These are phyloP conservation scores for Penicillium janthinellum DNA, from an alignment of 2,329 filamentous ascomycete species.

Conservation along the genomic window DNA sequence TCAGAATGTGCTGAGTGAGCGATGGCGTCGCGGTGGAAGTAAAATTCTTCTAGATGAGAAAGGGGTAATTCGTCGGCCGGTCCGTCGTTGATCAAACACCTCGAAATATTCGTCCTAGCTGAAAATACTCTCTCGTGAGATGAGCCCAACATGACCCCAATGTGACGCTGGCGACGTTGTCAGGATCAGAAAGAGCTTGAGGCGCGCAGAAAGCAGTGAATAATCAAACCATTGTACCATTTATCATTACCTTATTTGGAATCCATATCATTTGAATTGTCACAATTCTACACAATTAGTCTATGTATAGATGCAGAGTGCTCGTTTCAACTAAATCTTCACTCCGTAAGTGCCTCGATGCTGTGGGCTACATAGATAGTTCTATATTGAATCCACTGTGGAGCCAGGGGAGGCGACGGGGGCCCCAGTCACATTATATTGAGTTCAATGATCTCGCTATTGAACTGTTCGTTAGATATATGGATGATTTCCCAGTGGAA, in stretches of 20 bases:
- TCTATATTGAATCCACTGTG: background rate
- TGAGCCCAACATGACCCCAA: background rate
- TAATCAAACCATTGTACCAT: background rate
- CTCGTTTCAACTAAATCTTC: too few relatives aligned
- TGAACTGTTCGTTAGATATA: too few relatives aligned
- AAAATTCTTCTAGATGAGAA: slow-evolving; percentile 35
- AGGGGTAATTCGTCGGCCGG: slow-evolving; percentile 34
- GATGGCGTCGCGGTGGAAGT: slow-evolving; percentile 30
- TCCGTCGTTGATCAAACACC: slow-evolving; percentile 6
- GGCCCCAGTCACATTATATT: too few relatives aligned
- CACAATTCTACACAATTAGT: too few relatives aligned
- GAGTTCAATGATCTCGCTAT: too few relatives aligned
- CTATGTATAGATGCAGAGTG: too few relatives aligned
- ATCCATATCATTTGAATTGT: too few relatives aligned
- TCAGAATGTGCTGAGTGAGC: slow-evolving; percentile 35
- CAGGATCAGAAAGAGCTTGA: background rate
- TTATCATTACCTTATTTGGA: background rate
- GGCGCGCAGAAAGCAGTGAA: background rate
- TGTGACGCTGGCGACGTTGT: background rate
- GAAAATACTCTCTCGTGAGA: too few relatives aligned
- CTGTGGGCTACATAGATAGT: too few relatives aligned
- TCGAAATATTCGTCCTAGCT: background rate
- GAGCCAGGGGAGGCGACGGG: background rate
- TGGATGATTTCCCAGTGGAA: too few relatives aligned
- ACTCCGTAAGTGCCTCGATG: too few relatives aligned